These are phyloP conservation scores for Sphaceloma murrayae DNA, from an alignment of 2,329 filamentous ascomycete genomes.

Conservation along the genomic window DNA sequence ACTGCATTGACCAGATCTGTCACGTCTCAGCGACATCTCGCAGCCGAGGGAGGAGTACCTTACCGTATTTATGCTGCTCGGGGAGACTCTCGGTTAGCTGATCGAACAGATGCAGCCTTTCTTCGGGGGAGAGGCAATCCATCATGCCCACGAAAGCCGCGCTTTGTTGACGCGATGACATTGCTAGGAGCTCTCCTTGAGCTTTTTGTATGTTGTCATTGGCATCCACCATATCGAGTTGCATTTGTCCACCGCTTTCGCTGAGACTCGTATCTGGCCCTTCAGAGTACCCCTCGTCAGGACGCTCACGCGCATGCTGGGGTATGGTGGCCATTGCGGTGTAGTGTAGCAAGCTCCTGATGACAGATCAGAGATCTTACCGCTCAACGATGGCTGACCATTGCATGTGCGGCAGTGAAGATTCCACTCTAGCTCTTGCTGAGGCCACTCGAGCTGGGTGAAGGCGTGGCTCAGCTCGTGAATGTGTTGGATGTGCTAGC, in stretches of 20 bases:
- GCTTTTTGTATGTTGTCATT: conserved; percentile 17
- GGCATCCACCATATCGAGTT: conserved; percentile 27
- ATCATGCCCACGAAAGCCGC: conserved; percentile 8
- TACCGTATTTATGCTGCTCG: conserved; percentile 15
- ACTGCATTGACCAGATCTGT: conserved; percentile 73
- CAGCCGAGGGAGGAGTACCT: background rate
- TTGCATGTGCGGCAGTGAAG: no score
- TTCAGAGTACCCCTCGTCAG: conserved; percentile 74
- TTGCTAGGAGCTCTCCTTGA: background rate
- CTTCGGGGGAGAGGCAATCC: conserved; percentile 17
- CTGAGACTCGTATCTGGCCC: conserved; percentile 43
- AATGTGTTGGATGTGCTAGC: no score
- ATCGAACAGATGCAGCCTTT: conserved; percentile 17
- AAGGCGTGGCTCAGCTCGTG: no score
- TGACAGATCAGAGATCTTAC: no score
- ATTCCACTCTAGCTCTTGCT: no score
- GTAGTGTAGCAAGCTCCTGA: conserved; percentile 3
- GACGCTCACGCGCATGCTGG: conserved; percentile 24
- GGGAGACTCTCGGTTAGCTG: conserved; percentile 15
- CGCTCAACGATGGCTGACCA: no score
- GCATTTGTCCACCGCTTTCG: conserved; percentile 34
- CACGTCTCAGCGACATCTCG: conserved; percentile 5
- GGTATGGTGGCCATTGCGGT: conserved; percentile 16
- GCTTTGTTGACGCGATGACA: background rate
- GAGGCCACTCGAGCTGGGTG: no score